These are phyloP conservation scores for Dothiorella sarmentorum DNA, from an alignment of 2,329 filamentous ascomycete species.

Conservation along the genomic window DNA sequence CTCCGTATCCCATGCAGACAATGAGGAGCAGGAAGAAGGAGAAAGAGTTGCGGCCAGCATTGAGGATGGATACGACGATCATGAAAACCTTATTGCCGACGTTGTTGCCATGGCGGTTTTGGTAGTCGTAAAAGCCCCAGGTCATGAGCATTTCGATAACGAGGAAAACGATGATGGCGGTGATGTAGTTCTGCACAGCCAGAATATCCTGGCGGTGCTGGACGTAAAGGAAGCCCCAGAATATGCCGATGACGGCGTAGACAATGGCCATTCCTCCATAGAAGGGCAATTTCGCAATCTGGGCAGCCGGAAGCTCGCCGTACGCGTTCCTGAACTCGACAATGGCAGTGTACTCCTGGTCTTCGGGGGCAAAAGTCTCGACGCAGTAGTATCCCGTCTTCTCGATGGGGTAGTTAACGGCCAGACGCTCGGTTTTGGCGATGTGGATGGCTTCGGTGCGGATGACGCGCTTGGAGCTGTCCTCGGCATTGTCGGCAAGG, in stretches of 20 bases:
- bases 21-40: constrained; percentile 97
- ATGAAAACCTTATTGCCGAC: constrained; percentile 79
- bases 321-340: constrained; percentile 95
- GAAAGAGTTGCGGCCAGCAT: constrained; percentile 92
- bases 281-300: constrained; percentile 95
- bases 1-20: constrained; percentile 98
- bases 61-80: constrained; percentile 86
- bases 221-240: constrained; percentile 94
- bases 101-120: constrained; percentile 86
- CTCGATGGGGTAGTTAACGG: constrained; percentile 77
- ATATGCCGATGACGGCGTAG: constrained; percentile 81
- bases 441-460: constrained; percentile 78
- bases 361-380: constrained; percentile 67
- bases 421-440: constrained; percentile 59
- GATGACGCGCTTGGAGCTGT: constrained; percentile 67
- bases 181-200: constrained; percentile 98
- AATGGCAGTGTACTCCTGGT: constrained; percentile 69
- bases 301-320: constrained; percentile 88
- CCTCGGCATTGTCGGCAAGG: constrained; percentile 69
- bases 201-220: constrained; percentile 92
- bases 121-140: constrained; percentile 97
- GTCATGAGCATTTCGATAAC: constrained; percentile 97
- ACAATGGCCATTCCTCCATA: constrained; percentile 92
- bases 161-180: constrained; percentile 89
- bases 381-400: constrained; percentile 97